phyloP scores from a whole-genome alignment of 2,329 filamentous ascomycete genomes.

The Colletotrichum orbiculare region DNA sequence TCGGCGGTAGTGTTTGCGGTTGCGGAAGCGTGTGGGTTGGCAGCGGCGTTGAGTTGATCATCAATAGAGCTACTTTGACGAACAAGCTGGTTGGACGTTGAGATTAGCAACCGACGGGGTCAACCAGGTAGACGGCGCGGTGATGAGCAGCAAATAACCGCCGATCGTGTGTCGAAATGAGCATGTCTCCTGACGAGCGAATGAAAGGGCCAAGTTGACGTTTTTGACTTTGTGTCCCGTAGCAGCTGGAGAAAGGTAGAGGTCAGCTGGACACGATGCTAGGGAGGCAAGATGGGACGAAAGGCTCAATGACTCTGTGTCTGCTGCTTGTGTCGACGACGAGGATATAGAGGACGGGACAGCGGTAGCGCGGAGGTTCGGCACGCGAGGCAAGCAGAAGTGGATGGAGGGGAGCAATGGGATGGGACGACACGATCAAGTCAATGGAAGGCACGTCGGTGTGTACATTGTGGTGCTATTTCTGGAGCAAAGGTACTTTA shows the following conservation, averaged over 20 bases:
- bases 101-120: slow-evolving; percentile 18
- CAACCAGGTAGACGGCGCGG: slow-evolving; percentile 25
- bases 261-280: slow-evolving; percentile 34
- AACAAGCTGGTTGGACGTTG: not conserved
- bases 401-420: not conserved
- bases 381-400: slow-evolving; percentile 21
- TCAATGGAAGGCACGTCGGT: too few relatives aligned
- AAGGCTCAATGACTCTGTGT: not conserved
- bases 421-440: slow-evolving; percentile 13
- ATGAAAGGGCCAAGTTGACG: slow-evolving; percentile 15
- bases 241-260: slow-evolving; percentile 32
- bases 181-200: slow-evolving; percentile 5
- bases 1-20: not conserved
- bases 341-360: slow-evolving; percentile 7
- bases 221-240: slow-evolving; percentile 31
- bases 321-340: slow-evolving; percentile 5
- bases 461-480: not conserved
- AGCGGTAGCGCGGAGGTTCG: slow-evolving; percentile 22
- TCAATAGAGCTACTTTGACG: not conserved
- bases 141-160: slow-evolving; percentile 27
- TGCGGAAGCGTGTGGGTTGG: not conserved
- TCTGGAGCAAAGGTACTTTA: too few relatives aligned
- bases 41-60: not conserved
- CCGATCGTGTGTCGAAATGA: slow-evolving; percentile 30
- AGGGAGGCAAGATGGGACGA: slow-evolving; percentile 20